Base-by-base conservation (phyloP, 176 grass and related monocot species). In the Bothriochloa decipiens region DNA sequence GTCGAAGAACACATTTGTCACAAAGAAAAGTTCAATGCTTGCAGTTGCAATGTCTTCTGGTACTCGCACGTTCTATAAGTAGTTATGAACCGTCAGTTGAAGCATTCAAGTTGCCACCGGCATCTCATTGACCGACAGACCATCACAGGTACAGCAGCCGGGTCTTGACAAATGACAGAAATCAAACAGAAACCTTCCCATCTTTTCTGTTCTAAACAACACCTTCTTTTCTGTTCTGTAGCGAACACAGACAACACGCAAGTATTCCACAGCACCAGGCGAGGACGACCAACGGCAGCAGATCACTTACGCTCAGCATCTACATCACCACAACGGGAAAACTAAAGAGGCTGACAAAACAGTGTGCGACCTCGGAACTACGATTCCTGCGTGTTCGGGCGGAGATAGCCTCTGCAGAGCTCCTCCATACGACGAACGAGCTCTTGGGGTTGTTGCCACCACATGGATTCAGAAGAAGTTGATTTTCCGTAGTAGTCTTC, bases 381-480 rank as follows among this genome's bases (percentile, higher is more conserved):
- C 3, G 75, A 69, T 62, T 84, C 62, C 63, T 87, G 84, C 6
- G 62, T 62, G 6, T 83, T 49, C 5, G 84, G 86, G 26, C 78
- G 83, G 52, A 40, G 29, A 61, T 86, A 88, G 81, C 76, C 71
- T 29, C 78, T 73, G 64, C 46, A 83, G 47, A 87, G 74, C 36
- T 85, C 61, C 52, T 86, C 82, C 18, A 88, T 26, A 1, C 50
- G 77, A 85, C 63, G 66, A 42, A 70, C 72, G 16, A 82, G 41
- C 65, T 85, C 76, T 32, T 76, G 67, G n/a, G 83, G 81, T 5
- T 87, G 77, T 28, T 92, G 77, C 83, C 86, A 89, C 90, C 87
- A 89, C 10, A 58, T 58, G 20, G 82, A n/a, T 62, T 78, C 89
- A 12, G 70, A 79, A 75, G 75, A 67, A 25, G 69, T 14, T 64